phyloP scores from a whole-genome alignment of 192 early-diverging fungal genomes.

The Phycomyces nitens region DNA sequence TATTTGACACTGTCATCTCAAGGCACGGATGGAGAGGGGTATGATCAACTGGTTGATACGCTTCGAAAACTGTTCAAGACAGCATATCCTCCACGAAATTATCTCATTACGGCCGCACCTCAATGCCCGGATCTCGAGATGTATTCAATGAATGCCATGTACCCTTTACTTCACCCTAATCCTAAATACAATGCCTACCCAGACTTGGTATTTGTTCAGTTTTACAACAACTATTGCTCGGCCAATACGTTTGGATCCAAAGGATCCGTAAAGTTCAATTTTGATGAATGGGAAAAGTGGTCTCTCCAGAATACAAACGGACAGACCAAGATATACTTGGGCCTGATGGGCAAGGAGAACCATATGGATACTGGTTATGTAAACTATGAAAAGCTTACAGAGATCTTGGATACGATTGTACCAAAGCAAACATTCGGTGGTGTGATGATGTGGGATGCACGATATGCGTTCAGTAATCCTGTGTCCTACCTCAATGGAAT shows the following conservation, averaged over 20 bases:
- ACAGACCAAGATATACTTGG: slow-evolving; percentile 59
- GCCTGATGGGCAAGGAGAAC: slow-evolving; percentile 54
- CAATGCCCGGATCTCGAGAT: slow-evolving; percentile 70
- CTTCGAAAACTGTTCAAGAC: slow-evolving; percentile 42
- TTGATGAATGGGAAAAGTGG: slow-evolving; percentile 70
- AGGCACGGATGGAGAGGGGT: slow-evolving; percentile 12
- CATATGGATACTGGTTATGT: slow-evolving; percentile 60
- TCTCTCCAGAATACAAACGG: slow-evolving; percentile 55
- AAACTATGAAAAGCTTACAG: slow-evolving; percentile 24
- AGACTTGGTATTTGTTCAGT: slow-evolving; percentile 75
- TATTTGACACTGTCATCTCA: neutral
- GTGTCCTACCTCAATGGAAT: slow-evolving; percentile 10
- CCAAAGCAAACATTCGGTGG: slow-evolving; percentile 54
- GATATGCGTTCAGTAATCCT: slow-evolving; percentile 18
- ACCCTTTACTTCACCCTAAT: slow-evolving; percentile 25
- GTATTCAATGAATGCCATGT: slow-evolving; percentile 52
- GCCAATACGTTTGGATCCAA: neutral
- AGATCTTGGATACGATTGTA: slow-evolving; percentile 22
- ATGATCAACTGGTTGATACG: slow-evolving; percentile 18
- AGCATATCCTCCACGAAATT: slow-evolving; percentile 36
- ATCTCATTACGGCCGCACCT: slow-evolving; percentile 64
- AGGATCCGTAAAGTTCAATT: slow-evolving; percentile 51
- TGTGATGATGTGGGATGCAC: slow-evolving; percentile 62
- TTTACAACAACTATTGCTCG: slow-evolving; percentile 44
- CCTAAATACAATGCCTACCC: slow-evolving; percentile 45